Base-by-base conservation (phyloP, 495 filamentous ascomycete species). In the Aspergillus haitiensis region DNA sequence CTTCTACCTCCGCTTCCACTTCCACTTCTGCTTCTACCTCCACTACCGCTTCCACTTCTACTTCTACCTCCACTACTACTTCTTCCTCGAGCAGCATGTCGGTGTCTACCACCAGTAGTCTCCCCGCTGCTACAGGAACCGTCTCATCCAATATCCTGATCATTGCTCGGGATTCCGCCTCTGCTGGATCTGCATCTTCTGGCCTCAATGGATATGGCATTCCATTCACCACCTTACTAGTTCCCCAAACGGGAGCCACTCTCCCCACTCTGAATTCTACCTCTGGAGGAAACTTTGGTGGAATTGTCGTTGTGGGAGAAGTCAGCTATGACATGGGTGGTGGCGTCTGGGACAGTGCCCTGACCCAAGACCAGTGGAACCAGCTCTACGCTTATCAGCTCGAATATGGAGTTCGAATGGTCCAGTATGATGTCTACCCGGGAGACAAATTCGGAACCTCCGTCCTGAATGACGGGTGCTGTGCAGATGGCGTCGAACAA, bases 161-260 rank as follows among this genome's bases (percentile, higher is more conserved):
- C n/a, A 78, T 87, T 60, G 82, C 84, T 16, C 75, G 73, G 52
- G 82, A 86, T 64, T 48, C 69, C 50, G 66, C 74, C 4, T 72
- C 80, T 2, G 81, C 80, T 7, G 60, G 55, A 7, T 72, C 75
- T 18, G 81, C 78, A n/a, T 75, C 70, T 35, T 79, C 76, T 32
- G 82, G 82, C 18, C 78, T 87, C 32, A 83, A 84, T 64, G 82
- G 72, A 56, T 86, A 86, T 59, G 84, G 83, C 54, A 85, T 86
- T 61, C 84, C 84, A 5, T 86, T 77, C 64, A 75, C 82, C 56
- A 74, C 76, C 15, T 60, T 86, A 10, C 42, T 82, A 12, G 82
- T 86, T 11, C 84, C 84, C 6, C 71, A 82, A 54, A 48, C 64
- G 6, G 84, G 84, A 32, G 71, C 74, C 21, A 58, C 70, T 36